phyloP scores from a whole-genome alignment of 139 green algal species.

The Yamagishiella unicocca region DNA sequence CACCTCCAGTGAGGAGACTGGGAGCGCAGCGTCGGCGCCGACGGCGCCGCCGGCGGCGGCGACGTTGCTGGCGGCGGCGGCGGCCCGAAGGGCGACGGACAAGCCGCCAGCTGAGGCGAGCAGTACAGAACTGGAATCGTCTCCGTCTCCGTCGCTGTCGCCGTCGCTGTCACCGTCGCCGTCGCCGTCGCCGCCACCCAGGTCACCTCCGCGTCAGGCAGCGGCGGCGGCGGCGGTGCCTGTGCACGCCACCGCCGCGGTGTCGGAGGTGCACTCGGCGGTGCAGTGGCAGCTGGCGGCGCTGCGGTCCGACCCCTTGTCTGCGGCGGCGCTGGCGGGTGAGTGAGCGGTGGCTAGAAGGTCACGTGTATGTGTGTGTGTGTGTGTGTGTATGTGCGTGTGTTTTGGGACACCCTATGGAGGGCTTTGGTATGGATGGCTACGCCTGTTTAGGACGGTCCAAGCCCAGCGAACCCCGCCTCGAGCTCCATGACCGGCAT shows the following conservation, averaged over 20 bases:
- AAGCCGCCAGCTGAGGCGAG: neutral
- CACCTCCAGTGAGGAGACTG: too few relatives aligned
- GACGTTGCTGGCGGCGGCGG: neutral
- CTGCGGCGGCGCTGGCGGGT: slow-evolving; percentile 27
- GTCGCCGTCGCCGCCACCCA: neutral
- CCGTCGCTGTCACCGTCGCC: neutral
- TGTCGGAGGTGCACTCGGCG: neutral
- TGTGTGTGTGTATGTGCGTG: too few relatives aligned
- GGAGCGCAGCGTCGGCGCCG: too few relatives aligned
- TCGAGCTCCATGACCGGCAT: too few relatives aligned
- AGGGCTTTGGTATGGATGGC: too few relatives aligned
- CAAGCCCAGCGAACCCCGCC: too few relatives aligned
- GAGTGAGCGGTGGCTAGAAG: neutral
- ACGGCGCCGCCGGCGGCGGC: neutral
- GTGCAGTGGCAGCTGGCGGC: neutral
- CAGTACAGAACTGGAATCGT: neutral
- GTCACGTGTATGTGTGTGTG: neutral
- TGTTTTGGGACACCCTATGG: too few relatives aligned
- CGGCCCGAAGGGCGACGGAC: neutral
- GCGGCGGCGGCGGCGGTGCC: neutral
- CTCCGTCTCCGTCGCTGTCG: neutral
- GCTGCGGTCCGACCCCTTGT: slow-evolving; percentile 14
- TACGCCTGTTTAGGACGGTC: too few relatives aligned
- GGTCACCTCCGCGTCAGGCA: too few relatives aligned
- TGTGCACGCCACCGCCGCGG: too few relatives aligned